Evolutionary conservation across 805 yeast genomes (phyloP), one percentile per base, ranked within the genome.

Genomic region (Monosporozyma servazzii): DNA sequence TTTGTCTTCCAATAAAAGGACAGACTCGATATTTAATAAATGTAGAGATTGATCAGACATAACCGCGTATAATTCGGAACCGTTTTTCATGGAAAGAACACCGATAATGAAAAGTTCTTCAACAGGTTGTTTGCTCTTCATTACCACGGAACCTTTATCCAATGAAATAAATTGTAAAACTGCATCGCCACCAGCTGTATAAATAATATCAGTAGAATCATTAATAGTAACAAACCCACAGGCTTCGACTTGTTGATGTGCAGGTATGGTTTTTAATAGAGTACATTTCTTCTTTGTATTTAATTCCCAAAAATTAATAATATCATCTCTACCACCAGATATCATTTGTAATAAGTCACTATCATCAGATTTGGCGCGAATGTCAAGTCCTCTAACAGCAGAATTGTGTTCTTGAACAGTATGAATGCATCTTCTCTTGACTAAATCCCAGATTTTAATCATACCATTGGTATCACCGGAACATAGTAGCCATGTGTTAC

Each of bases 291-390:
- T 74, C 48, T 70, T 74, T 6, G 79, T 69, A 60, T 75, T 76
- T 74, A 88, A 48, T 79, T 68, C 55, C 82, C 76, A 51, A 77
- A 78, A 45, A 47, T 67, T 66, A 7, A 66, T 50, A 41, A 90
- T 75, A 60, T 84, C 84, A 66, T 93, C 99, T 70, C 99, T 78
- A 37, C 97, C 96, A 57, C 95, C 96, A 56, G 86, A 80, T 29
- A 89, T 67, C 51, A 93, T 74, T 30, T 71, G 49, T 45, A 65
- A 64, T 10, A 85, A 88, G 33, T 71, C 74, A 1, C 60, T 45
- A 3, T 45, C 50, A 6, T 21, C 41, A 4, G 45, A 10, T 36
- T 51, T 67, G 8, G 8, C 17, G 39, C 70, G 68, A 59, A 90
- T 84, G 18, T 80, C 86, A 11, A 91, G 69, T 0, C 96, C 96